A percentile compares a stretch with the other conserved stretches of the same genome.
phyloP scores from a whole-genome alignment of 2,329 filamentous ascomycete species.

The Rugonectria rugulosa region DNA sequence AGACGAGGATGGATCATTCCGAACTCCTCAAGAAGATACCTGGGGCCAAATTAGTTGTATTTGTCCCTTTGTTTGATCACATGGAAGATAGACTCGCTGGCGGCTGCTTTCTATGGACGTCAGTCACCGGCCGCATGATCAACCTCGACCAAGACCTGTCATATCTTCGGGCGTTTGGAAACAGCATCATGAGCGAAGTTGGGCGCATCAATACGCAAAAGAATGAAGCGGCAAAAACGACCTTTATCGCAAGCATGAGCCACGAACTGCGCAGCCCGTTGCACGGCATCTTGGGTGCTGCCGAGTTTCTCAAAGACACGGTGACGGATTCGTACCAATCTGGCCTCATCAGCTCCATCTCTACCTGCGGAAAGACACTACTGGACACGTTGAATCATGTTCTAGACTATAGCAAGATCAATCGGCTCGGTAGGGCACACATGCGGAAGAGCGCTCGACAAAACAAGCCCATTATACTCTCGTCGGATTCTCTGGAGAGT shows the following conservation, averaged over 20 bases:
- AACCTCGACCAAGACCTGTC: constrained; percentile 47
- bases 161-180: constrained; percentile 43
- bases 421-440: constrained; percentile 42
- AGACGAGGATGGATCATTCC: constrained; percentile 38
- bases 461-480: constrained; percentile 29
- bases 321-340: constrained; percentile 47
- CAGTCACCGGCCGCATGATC: constrained; percentile 38
- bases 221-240: constrained; percentile 61
- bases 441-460: constrained; percentile 31
- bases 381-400: constrained; percentile 60
- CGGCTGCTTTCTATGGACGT: constrained; percentile 31
- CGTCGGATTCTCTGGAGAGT: constrained; percentile 43
- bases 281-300: constrained; percentile 63
- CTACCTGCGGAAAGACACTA: constrained; percentile 56
- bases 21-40: constrained; percentile 46
- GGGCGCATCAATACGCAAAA: constrained; percentile 61
- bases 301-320: constrained; percentile 58
- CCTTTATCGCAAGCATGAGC: constrained; percentile 66
- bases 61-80: constrained; percentile 47
- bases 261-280: constrained; percentile 65
- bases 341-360: constrained; percentile 54
- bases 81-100: constrained; percentile 44
- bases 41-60: constrained; percentile 44
- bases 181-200: constrained; percentile 58
- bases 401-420: constrained; percentile 53